Base-by-base conservation (phyloP, 2,329 filamentous ascomycete species). In the Onygena corvina region DNA sequence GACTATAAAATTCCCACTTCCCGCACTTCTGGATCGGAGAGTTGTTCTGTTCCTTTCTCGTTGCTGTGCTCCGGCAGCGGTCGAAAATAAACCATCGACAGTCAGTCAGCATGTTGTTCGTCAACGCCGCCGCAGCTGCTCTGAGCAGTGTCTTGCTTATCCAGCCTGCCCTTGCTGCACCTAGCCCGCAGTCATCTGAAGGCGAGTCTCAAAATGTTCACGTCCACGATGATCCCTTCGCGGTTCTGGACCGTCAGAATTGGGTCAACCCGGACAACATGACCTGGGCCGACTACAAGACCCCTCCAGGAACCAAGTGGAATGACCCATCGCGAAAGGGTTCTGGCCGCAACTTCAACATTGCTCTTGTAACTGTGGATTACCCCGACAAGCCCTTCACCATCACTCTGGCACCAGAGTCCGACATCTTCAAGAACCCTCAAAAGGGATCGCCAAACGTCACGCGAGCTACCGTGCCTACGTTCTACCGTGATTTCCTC, bases 201-300 rank as follows among this genome's bases (percentile, higher is more conserved):
- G 21, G 20, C 33, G 42, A 16, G 6, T 12, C 35, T 4, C 20
- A 27, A n/a, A n/a, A n/a, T n/a, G n/a, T n/a, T 7, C 38, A 42
- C 27, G 33, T 20, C 11, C 23, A 45, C n/a, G 14, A 45, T 36
- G 53, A 54, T 8, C 53, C 53, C 9, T 55, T 55, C 21, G 52
- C 52, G 16, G 44, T 55, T 8, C 50, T 55, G 3, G 53, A 55
- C 47, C 52, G 50, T 6, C 53, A 55, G 27, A 54, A 54, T 25
- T 54, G 53, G 53, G 50, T 55, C 42, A 54, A 55, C 29, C 53
- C 53, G 1, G 53, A 53, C 14, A 52, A 55, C 34, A 55, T 55
- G 53, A 55, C 52, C 27, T 54, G 53, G 53, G 46, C 29, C 27
- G 52, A 55, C 44, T 55, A 38, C 36, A 33, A 34, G 23, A 12